Percentiles rank a stretch among this genome's conserved stretches.
phyloP scores from a whole-genome alignment of 495 filamentous ascomycete species.

The Hyaloscypha hepaticicola region DNA sequence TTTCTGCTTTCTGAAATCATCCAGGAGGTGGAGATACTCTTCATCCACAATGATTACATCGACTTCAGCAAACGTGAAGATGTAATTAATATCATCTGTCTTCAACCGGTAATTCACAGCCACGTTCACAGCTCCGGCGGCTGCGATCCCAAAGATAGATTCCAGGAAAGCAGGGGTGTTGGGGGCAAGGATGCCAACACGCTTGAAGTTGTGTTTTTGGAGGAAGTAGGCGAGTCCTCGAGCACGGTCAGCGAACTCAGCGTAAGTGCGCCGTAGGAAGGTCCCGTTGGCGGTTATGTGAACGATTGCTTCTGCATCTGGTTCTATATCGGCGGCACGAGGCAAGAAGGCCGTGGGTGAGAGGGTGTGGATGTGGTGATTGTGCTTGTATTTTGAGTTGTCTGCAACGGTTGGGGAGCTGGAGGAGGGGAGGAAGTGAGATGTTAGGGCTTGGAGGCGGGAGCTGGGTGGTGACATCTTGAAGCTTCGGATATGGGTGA shows the following conservation, averaged over 20 bases:
- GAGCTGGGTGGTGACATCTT: conserved; percentile 37
- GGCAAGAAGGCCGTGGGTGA: conserved; percentile 89
- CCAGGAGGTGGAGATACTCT: conserved; percentile 72
- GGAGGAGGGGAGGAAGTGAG: conserved; percentile 55
- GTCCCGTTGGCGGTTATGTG: conserved; percentile 80
- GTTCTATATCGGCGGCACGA: conserved; percentile 86
- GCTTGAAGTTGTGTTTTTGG: conserved; percentile 63
- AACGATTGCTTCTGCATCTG: conserved; percentile 81
- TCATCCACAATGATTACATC: conserved; percentile 86
- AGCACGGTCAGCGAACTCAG: conserved; percentile 79
- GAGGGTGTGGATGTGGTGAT: conserved; percentile 69
- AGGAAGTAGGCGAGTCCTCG: conserved; percentile 86
- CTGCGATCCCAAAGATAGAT: conserved; percentile 82
- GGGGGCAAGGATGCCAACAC: conserved; percentile 77
- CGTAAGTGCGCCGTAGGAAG: conserved; percentile 69
- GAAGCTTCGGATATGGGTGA: neutral
- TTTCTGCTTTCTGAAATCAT: conserved; percentile 56
- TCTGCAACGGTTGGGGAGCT: conserved; percentile 37
- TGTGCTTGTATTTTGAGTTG: conserved; percentile 23
- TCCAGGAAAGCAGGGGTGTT: conserved; percentile 97
- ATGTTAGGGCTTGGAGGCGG: conserved; percentile 53
- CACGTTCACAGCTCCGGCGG: conserved; percentile 78
- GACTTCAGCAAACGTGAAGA: conserved; percentile 78
- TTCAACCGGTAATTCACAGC: conserved; percentile 91
- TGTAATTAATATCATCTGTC: conserved; percentile 83